Evolutionary conservation across 306 rosid species (phyloP), one percentile per base, ranked within the genome.

Genomic region (Vachellia pachyceras): DNA sequence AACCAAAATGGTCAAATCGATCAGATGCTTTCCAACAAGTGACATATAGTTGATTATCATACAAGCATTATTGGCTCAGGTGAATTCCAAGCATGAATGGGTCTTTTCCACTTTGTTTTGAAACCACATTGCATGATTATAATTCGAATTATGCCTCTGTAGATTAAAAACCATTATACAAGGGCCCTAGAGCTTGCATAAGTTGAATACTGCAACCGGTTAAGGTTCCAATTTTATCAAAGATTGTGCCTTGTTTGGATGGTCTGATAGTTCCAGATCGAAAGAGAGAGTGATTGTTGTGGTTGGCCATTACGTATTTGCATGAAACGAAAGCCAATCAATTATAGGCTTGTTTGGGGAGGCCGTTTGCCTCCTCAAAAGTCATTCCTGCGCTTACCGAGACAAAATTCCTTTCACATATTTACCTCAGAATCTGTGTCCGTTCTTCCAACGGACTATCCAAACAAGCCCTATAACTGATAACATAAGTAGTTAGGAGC

Each of bases 1-100:
- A 93, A 95, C 91, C 80, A 89, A 85, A 90, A 93, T 69, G 98
- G 97, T 82, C 90, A 95, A 89, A 91, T 95, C 58, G 91, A 93
- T 55, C 77, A 80, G 87, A 90, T 95, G 82, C 83, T 93, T 67
- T 87, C 95, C 47, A 47, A 79, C 78, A 91, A 91, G 89, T 83
- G 81, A 89, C 40, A 7, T 25, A n/a, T 17, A 42, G 39, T 50
- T 22, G 76, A 76, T 66, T 45, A 72, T 55, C 42, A 46, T 69
- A 18, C 70, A 69, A 50, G 58, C 46, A 63, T n/a, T 69, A 69
- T 15, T 71, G 65, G 58, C 78, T 46, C 44, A 41, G 69, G 17
- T 84, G 57, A 58, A 70, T 80, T 80, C 33, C 41, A 69, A 75
- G 23, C 33, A 41, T n/a, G 65, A 54, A 33, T 44, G 25, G 18